Conservation (phyloP, 1,284 basidiomycete genomes). For the Pseudozyma thailandica region DNA sequence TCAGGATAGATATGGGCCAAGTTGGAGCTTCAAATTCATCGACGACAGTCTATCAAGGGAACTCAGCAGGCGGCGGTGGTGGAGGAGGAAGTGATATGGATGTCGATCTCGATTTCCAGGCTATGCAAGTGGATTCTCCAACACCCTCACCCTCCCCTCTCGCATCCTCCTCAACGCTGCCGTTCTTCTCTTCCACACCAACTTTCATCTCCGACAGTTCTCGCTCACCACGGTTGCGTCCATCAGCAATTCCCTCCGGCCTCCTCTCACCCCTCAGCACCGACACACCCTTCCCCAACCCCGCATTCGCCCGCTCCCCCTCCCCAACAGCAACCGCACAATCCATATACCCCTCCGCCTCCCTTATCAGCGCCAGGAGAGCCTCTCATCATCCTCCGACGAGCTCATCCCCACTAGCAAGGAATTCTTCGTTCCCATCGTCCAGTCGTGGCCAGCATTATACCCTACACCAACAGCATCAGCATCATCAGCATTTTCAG, state of each 20-base stretch:
- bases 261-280: not conserved
- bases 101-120: slow-evolving; percentile 29
- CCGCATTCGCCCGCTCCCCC: not conserved
- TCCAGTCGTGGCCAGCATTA: slow-evolving; percentile 1
- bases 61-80: not conserved
- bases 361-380: not conserved
- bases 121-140: slow-evolving; percentile 44
- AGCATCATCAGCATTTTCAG: slow-evolving; percentile 5
- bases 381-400: slow-evolving; percentile 2
- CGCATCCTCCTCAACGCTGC: not conserved
- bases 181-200: slow-evolving; percentile 11
- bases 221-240: not conserved
- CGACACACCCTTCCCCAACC: not conserved
- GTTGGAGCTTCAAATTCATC: not conserved
- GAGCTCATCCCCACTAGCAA: slow-evolving; percentile 17
- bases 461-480: slow-evolving; percentile 9
- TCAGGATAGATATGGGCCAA: not conserved
- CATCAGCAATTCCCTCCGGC: not conserved
- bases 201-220: no score
- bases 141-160: slow-evolving; percentile 27
- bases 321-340: not conserved
- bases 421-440: slow-evolving; percentile 7
- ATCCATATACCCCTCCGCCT: not conserved
- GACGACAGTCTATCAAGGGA: not conserved
- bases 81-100: slow-evolving; percentile 28